phyloP scores from a whole-genome alignment of 805 yeast species.

The Pichia heedii region DNA sequence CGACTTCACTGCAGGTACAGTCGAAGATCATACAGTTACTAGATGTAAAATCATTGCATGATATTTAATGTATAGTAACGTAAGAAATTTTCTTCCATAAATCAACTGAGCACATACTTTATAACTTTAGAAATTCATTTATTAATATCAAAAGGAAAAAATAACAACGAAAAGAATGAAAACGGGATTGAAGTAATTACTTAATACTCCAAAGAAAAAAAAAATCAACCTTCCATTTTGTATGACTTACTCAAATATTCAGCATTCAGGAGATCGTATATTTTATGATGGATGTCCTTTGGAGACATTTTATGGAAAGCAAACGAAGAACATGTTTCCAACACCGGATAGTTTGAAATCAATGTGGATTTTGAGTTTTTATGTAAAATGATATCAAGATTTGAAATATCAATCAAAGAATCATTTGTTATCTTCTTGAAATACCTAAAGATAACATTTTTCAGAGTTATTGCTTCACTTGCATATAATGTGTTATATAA shows the following conservation, averaged over 20 bases:
- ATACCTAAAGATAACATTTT: constrained; percentile 6
- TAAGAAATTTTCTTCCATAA: too few relatives aligned
- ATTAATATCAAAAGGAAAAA: too few relatives aligned
- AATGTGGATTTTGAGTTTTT: constrained; percentile 7
- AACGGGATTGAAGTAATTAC: too few relatives aligned
- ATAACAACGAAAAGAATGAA: too few relatives aligned
- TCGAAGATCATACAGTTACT: constrained; percentile 57
- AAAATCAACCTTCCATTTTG: neutral
- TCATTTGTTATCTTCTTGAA: constrained; percentile 6
- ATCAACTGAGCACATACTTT: too few relatives aligned
- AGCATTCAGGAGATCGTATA: constrained; percentile 25
- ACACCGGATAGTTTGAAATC: neutral
- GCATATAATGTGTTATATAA: constrained; percentile 15
- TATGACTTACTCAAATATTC: constrained; percentile 5
- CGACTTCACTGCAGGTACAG: constrained; percentile 83
- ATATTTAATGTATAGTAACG: neutral
- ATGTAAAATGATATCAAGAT: constrained; percentile 16
- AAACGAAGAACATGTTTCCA: neutral
- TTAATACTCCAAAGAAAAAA: too few relatives aligned
- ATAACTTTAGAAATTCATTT: too few relatives aligned
- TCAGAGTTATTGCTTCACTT: constrained; percentile 11
- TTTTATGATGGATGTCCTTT: constrained; percentile 20
- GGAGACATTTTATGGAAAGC: neutral
- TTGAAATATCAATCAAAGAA: constrained; percentile 20
- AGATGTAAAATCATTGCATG: constrained; percentile 49